Percentiles rank a stretch among this genome's conserved stretches.
phyloP scores from a whole-genome alignment of 208 protist species.

The Acanthamoeba rhysodes region DNA sequence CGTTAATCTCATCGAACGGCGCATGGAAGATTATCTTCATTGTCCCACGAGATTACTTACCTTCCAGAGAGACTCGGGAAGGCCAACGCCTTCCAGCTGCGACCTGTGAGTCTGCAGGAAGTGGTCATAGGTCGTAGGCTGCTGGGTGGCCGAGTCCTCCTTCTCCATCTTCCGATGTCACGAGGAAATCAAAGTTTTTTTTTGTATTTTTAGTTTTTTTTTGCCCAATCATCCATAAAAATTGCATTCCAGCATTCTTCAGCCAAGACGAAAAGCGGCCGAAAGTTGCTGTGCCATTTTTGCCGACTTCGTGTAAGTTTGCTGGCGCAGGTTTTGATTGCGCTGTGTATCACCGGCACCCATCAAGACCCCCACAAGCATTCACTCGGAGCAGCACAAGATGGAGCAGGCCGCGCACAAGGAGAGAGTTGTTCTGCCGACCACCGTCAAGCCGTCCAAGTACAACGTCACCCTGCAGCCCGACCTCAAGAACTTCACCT shows the following conservation, averaged over 20 bases:
- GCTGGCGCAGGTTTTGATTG: not conserved
- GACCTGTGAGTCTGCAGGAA: constrained; percentile 24
- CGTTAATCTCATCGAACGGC: not conserved
- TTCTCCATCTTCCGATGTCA: not conserved
- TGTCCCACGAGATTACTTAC: not conserved
- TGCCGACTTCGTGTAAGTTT: not conserved
- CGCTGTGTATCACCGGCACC: no score
- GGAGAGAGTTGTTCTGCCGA: constrained; percentile 83
- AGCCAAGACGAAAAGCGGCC: not conserved
- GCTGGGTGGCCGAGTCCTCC: not conserved
- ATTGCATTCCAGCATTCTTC: not conserved
- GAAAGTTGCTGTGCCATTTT: not conserved
- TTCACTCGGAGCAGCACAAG: not conserved
- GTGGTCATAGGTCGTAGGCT: constrained; percentile 39
- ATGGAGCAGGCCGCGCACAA: constrained; percentile 33
- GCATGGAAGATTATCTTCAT: not conserved
- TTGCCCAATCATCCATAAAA: no score
- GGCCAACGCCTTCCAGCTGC: not conserved
- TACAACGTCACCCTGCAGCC: constrained; percentile 87
- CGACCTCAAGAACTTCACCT: constrained; percentile 81
- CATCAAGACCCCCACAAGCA: no score
- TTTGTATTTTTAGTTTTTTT: not conserved
- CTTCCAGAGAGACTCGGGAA: constrained; percentile 44
- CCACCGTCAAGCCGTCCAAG: constrained; percentile 82
- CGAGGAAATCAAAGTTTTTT: not conserved